These are phyloP conservation scores for Plasmodium falciparum DNA, from an alignment of 169 alveolate species.

Conservation along the genomic window DNA sequence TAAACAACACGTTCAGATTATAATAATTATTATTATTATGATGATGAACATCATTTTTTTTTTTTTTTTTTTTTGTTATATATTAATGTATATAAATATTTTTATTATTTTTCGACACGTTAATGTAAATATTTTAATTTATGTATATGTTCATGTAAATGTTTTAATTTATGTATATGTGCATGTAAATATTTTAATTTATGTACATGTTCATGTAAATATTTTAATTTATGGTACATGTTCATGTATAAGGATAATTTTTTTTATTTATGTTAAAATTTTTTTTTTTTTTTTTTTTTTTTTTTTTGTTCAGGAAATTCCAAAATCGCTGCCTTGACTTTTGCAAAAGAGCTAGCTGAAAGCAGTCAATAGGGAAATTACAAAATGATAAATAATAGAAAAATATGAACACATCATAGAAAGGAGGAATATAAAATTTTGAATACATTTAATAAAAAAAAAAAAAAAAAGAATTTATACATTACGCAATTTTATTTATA, in stretches of 20 bases:
- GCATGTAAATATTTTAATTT: background rate
- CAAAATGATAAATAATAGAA: background rate
- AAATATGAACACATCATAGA: no score
- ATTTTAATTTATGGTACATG: no score
- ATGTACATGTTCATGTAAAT: background rate
- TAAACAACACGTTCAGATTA: no score
- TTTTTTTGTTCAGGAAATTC: constrained; percentile 46
- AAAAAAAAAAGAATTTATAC: no score
- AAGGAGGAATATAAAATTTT: no score
- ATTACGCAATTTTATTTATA: no score
- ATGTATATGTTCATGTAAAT: background rate
- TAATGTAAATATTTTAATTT: background rate
- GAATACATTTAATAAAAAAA: no score
- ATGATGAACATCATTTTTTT: background rate
- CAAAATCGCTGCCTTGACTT: constrained; percentile 58
- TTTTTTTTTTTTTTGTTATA: background rate
- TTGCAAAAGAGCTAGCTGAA: constrained; percentile 66
- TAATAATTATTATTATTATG: no score
- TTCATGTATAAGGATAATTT: background rate
- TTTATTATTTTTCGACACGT: no score
- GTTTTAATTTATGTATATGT: background rate
- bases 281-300: background rate
- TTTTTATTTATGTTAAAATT: background rate
- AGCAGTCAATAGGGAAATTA: constrained; percentile 15
- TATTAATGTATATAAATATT: background rate